A percentile compares a stretch with the other conserved stretches of the same genome.
phyloP scores from a whole-genome alignment of 2,329 filamentous ascomycete species.

The Lasiodiplodia sp. region DNA sequence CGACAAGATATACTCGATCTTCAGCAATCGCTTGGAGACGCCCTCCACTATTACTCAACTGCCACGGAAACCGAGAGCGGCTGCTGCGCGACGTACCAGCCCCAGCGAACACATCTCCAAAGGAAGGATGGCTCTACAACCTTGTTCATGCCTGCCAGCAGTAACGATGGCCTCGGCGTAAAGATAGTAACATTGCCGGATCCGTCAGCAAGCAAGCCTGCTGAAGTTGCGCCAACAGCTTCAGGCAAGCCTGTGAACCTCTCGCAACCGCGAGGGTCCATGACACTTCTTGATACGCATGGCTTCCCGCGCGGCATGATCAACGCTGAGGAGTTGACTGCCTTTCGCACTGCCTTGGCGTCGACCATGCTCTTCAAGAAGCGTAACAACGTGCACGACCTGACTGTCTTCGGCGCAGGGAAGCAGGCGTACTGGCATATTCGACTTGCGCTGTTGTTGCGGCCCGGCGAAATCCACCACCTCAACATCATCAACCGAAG shows the following conservation, averaged over 20 bases:
- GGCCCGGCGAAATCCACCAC: constrained; percentile 71
- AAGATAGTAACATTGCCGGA: constrained; percentile 65
- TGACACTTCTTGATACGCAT: constrained; percentile 65
- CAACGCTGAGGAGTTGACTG: constrained; percentile 72
- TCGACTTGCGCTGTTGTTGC: constrained; percentile 79
- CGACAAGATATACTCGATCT: constrained; percentile 65
- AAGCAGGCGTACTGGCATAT: constrained; percentile 96
- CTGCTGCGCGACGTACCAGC: constrained; percentile 67
- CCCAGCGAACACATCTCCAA: constrained; percentile 66
- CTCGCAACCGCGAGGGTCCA: constrained; percentile 62
- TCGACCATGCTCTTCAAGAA: constrained; percentile 67
- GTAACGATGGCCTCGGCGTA: constrained; percentile 65
- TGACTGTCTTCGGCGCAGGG: constrained; percentile 87
- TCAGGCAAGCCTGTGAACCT: constrained; percentile 32
- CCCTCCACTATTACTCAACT: constrained; percentile 70
- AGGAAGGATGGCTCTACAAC: constrained; percentile 68
- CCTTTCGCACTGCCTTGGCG: constrained; percentile 72
- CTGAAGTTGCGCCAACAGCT: constrained; percentile 18
- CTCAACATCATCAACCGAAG: constrained; percentile 84
- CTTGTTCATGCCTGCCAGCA: constrained; percentile 72
- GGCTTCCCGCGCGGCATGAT: constrained; percentile 68
- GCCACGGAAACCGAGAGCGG: constrained; percentile 62
- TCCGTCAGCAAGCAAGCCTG: not conserved
- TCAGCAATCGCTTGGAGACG: constrained; percentile 65
- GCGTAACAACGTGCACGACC: constrained; percentile 73